Conservation (phyloP, 129 eudicot species). For the Glebionis coronaria region DNA sequence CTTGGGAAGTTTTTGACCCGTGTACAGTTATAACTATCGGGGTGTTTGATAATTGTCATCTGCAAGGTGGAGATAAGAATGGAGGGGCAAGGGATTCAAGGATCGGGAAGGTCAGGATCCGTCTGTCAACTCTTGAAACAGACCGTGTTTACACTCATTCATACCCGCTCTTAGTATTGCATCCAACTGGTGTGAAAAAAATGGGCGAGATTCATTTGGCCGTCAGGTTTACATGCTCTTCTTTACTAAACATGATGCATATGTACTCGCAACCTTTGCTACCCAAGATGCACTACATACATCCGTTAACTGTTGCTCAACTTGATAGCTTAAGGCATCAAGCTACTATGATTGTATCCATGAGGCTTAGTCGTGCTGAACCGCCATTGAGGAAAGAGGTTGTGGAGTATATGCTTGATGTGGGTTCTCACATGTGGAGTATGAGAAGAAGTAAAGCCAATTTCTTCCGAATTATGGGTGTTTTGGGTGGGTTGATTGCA, state of each 20-base stretch:
- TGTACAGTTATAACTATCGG: conserved; percentile 63
- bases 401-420: conserved; percentile 65
- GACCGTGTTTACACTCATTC: conserved; percentile 67
- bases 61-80: conserved; percentile 53
- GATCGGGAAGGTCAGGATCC: conserved; percentile 62
- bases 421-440: conserved; percentile 74
- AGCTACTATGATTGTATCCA: conserved; percentile 54
- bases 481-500: conserved; percentile 44
- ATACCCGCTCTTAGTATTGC: conserved; percentile 60
- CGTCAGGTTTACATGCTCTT: conserved; percentile 58
- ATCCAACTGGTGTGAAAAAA: conserved; percentile 60
- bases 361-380: conserved; percentile 54
- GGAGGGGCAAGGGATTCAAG: conserved; percentile 52
- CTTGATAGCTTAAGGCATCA: conserved; percentile 56
- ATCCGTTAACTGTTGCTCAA: conserved; percentile 56
- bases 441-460: conserved; percentile 77
- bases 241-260: conserved; percentile 62
- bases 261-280: conserved; percentile 59
- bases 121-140: conserved; percentile 60
- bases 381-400: conserved; percentile 62
- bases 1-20: conserved; percentile 72
- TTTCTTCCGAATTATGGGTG: conserved; percentile 50
- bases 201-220: conserved; percentile 76
- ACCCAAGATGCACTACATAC: conserved; percentile 63
- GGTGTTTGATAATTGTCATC: conserved; percentile 64